Evolutionary conservation across 495 filamentous ascomycete genomes (phyloP).

Genomic region (Aspergillus panamensis): DNA sequence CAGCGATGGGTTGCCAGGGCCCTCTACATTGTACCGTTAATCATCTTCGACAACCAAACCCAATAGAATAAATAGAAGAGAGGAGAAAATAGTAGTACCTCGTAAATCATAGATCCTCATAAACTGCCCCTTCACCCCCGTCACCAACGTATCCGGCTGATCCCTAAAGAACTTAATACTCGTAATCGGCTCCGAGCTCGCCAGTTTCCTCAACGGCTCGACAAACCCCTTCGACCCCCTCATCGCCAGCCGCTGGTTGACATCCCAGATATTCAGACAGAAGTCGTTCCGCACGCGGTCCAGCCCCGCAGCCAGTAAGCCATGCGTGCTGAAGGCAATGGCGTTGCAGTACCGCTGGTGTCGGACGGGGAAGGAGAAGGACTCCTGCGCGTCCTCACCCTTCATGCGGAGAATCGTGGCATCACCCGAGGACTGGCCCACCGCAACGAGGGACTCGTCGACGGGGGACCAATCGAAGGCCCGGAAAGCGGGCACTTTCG

Average conservation of each 20-base stretch:
- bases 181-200: constrained; percentile 80
- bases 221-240: constrained; percentile 39
- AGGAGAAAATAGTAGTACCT: constrained; percentile 52
- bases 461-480: constrained; percentile 94
- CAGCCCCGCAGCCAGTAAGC: constrained; percentile 79
- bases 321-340: constrained; percentile 77
- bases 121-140: constrained; percentile 80
- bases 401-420: constrained; percentile 77
- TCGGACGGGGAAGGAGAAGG: constrained; percentile 72
- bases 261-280: constrained; percentile 91
- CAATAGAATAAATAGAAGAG: constrained; percentile 6
- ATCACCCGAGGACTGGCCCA: constrained; percentile 81
- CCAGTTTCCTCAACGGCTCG: constrained; percentile 68
- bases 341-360: constrained; percentile 87
- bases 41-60: constrained; percentile 6
- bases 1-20: constrained; percentile 51
- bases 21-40: constrained; percentile 32
- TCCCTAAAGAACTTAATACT: constrained; percentile 89
- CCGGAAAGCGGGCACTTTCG: constrained; percentile 78
- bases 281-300: constrained; percentile 91
- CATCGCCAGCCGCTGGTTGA: constrained; percentile 59
- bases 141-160: constrained; percentile 76
- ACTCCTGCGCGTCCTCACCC: constrained; percentile 53
- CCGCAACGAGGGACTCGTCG: constrained; percentile 71
- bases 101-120: constrained; percentile 87